Evolutionary conservation across 768 basidiomycete genomes (phyloP), one percentile per base, ranked within the genome.

Genomic region (Cantharellus anzutake): DNA sequence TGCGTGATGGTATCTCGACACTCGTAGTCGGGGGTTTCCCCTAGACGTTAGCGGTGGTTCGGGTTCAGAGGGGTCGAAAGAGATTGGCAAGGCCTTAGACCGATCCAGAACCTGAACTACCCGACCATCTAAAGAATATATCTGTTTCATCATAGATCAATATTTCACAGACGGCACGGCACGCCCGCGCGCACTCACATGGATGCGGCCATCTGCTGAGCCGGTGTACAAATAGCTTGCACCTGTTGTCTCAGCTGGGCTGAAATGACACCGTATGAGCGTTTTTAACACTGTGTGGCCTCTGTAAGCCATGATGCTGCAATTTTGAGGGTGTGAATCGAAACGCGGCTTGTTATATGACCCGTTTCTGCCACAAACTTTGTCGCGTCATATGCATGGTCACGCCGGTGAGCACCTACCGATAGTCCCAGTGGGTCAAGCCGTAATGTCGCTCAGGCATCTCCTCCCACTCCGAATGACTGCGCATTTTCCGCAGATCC

Each of bases 201-300:
- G 92, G 58, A 94, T 80, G 62, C 70, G 77, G 5, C 90, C 89
- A 67, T 96, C 88, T 4, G 83, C 77, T 16, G 88, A 87, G 35
- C 94, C 94, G 29, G 91, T 93, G 70, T 97, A 98, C 50, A 99
- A 79, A 71, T 98, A 99, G 65, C 86, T 86, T 60, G 80, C 77
- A 4, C 92, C 91, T 4, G 96, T 99, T 3, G 90, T 91, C 69
- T 91, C 86, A 3, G 76, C 75, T 29, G 96, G 96, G 65, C 90
- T 93, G 72, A 98, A 99, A 72, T 97, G 85, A 68, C 93, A 97
- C 59, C 96, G 78, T 65, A 99, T 96, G 60, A 99, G 79, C 0
- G 96, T 99, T 50, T 84, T 78, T 50, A 94, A 71, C 34, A 98
- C 90, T 5, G 80, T 74, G 67, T 98, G 96, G 1, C 96, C 96